Conservation (phyloP, 2,329 filamentous ascomycete genomes). For the Colletotrichum euphorbiae region DNA sequence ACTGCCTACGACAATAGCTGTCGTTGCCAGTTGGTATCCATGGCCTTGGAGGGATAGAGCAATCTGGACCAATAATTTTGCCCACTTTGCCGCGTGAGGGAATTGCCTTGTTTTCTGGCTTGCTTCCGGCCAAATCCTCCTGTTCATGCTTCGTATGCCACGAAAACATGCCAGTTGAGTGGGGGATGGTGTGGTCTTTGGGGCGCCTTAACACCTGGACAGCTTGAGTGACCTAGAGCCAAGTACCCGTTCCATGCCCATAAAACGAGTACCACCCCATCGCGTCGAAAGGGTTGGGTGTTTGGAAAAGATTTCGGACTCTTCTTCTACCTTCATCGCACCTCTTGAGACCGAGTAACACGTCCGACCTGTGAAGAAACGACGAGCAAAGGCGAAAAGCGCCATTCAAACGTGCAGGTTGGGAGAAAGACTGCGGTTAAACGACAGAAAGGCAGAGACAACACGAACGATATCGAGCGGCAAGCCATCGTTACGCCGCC, state of each 20-base stretch:
- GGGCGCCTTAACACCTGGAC: conserved; percentile 16
- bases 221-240: conserved; percentile 22
- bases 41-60: conserved; percentile 19
- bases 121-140: conserved; percentile 21
- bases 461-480: conserved; percentile 20
- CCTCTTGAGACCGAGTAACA: neutral
- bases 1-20: neutral
- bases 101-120: conserved; percentile 30
- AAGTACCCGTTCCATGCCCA: conserved; percentile 22
- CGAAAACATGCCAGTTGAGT: conserved; percentile 12
- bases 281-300: neutral
- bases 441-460: conserved; percentile 21
- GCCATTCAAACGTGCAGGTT: conserved; percentile 6
- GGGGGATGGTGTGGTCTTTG: conserved; percentile 14
- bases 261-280: conserved; percentile 35
- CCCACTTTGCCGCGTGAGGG: conserved; percentile 23
- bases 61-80: conserved; percentile 34
- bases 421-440: neutral
- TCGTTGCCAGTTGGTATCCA: conserved; percentile 22
- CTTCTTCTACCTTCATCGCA: neutral
- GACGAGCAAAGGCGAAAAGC: neutral
- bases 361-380: neutral
- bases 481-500: conserved; percentile 23
- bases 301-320: conserved; percentile 26
- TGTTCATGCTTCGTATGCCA: conserved; percentile 26